Conservation (phyloP, 1,284 basidiomycete genomes). For the Cryptococcus floricola region DNA sequence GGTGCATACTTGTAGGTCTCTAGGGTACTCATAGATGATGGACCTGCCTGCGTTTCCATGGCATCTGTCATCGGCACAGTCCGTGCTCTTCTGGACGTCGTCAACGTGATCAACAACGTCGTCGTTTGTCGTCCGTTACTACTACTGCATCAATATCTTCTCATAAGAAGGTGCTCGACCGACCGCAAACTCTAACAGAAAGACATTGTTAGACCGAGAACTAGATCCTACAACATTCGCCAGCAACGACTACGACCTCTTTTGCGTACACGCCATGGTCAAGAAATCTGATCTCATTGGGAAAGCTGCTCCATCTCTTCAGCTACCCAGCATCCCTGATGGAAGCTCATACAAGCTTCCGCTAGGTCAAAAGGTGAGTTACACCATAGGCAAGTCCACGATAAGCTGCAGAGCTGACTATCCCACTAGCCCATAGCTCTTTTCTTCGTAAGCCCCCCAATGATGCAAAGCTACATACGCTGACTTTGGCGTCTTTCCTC, state of each 20-base stretch:
- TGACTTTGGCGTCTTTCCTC: slow-evolving; percentile 6
- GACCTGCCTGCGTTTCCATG: too few relatives aligned
- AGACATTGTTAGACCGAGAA: too few relatives aligned
- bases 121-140: too few relatives aligned
- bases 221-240: too few relatives aligned
- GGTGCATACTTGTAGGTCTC: too few relatives aligned
- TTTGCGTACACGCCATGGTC: slow-evolving; percentile 9
- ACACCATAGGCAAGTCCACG: neutral
- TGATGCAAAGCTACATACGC: slow-evolving; percentile 57
- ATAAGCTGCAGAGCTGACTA: neutral
- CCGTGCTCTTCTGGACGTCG: too few relatives aligned
- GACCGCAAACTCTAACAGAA: too few relatives aligned
- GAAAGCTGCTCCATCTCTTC: slow-evolving; percentile 56
- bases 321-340: slow-evolving; percentile 52
- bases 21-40: too few relatives aligned
- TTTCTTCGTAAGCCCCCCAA: slow-evolving; percentile 56
- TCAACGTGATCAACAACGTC: too few relatives aligned
- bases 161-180: too few relatives aligned
- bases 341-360: slow-evolving; percentile 55
- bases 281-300: slow-evolving; percentile 52
- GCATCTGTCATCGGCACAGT: too few relatives aligned
- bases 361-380: slow-evolving; percentile 34
- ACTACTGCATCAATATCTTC: too few relatives aligned
- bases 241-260: neutral
- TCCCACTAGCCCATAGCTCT: slow-evolving; percentile 56